Evolutionary conservation across 306 rosid genomes (phyloP), one percentile per base, ranked within the genome.

Genomic region (Sechiopsis laciniata): DNA sequence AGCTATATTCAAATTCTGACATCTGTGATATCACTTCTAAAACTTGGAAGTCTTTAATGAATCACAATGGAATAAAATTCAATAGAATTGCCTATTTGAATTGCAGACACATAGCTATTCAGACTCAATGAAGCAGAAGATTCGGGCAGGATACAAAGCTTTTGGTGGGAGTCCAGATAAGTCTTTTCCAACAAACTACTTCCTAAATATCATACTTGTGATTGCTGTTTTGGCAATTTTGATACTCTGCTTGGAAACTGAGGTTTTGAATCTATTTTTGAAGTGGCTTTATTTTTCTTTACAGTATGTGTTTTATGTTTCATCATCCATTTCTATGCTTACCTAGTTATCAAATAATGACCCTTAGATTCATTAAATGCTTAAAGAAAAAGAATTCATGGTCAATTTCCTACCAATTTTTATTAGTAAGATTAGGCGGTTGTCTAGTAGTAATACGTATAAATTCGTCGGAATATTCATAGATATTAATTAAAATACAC

Each of bases 141-240:
- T 89, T 63, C 91, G 90, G 55, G 96, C 91, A 57, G 96, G 89
- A 78, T 85, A 87, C 76, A 86, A 89, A 88, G 90, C 87, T 3
- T 2, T 89, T 51, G 99, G 97, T 54, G 96, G 96, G 75, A 91
- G 89, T 84, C 89, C 99, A 84, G 95, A 94, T 79, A 91, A 86
- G 91, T 88, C 97, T 78, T 79, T 89, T 51, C 77, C 76, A 80
- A 82, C 96, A 55, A 89, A 89, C 83, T 89, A 83, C 85, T 91
- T 95, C 72, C 92, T 87, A 10, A 88, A 95, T 76, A 87, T 87
- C 80, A 89, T 89, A 4, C 75, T 89, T 73, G 83, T 85, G 77
- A 60, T 91, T 76, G 89, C 84, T 75, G 92, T 84, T 82, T 83
- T 91, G 95, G 92, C 92, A 75, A 0, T 91, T 75, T 95, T 89